Conservation (phyloP, 345 rosid species). For the Arabidopsis thaliana region DNA sequence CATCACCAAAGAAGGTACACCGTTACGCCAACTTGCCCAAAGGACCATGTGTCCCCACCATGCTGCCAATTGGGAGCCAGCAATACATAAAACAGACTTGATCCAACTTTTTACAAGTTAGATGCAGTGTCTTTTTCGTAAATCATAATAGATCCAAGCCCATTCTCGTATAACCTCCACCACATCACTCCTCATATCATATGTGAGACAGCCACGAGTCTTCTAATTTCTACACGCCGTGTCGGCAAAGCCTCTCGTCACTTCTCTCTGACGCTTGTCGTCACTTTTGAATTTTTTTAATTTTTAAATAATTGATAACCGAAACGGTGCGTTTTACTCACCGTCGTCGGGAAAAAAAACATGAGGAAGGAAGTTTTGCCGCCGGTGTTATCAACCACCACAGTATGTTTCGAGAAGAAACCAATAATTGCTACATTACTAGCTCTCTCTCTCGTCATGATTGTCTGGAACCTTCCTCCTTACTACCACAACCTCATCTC, state of each 20-base stretch:
- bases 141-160: constrained; percentile 40
- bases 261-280: constrained; percentile 38
- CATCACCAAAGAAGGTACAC: background rate
- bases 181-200: background rate
- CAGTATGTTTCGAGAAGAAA: constrained; percentile 66
- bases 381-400: constrained; percentile 46
- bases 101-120: constrained; percentile 16
- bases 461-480: constrained; percentile 79
- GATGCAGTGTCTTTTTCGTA: constrained; percentile 42
- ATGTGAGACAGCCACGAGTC: constrained; percentile 33
- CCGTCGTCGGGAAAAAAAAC: constrained; percentile 25
- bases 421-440: constrained; percentile 67
- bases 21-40: constrained; percentile 30
- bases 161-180: background rate
- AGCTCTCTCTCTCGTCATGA: constrained; percentile 69
- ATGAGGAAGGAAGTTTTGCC: constrained; percentile 64
- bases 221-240: constrained; percentile 14
- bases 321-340: constrained; percentile 19
- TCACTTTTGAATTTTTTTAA: background rate
- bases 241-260: constrained; percentile 44
- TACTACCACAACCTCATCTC: constrained; percentile 71
- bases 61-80: constrained; percentile 36
- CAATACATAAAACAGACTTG: background rate
- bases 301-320: background rate
- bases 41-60: background rate